Evolutionary conservation across 2,329 filamentous ascomycete genomes (phyloP), one percentile per base, ranked within the genome.

Genomic region (Lizonia empirigonia): DNA sequence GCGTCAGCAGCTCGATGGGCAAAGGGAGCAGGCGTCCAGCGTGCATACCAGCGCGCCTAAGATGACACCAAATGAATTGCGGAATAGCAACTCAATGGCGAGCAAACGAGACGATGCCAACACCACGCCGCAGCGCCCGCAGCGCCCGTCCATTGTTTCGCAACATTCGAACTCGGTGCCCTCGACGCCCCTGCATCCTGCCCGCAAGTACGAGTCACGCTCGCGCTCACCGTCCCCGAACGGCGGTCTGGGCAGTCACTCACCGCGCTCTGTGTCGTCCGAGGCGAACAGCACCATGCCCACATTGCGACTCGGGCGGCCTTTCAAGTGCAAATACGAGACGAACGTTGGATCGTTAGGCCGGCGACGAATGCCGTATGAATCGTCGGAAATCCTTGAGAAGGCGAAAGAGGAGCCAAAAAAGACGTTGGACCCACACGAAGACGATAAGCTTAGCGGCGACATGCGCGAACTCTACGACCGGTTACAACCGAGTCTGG

Each of bases 351-450:
- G 90, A 19, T 56, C 56, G 32, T 86, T 89, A 70, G 88, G 89
- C 41, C 86, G 90, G 64, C 83, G 94, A 71, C 84, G 94, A 65
- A 95, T 99, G 81, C 90, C 91, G 16, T 99, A 99, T 77, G 91
- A 86, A 60, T 82, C 94, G 50, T 92, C 92, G n/a, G 85, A 85
- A 55, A 89, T 96, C 58, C 76, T 97, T 39, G 87, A 90, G 50
- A 86, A 84, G 67, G 80, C 88, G 44, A 86, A 79, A 60, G 79
- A 89, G 56, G 80, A 85, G 63, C 80, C 86, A 44, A 91, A 95
- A 77, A 71, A 68, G 60, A 57, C 58, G 6, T 51, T 74, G 32
- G 68, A 75, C 40, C 71, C 73, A 2, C 56, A 75, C 12, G 72
- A 75, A 56, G 73, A 75, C 27, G 67, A 71, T 44, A 76, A 84